Percentiles rank a stretch among this genome's conserved stretches.
Evolutionary conservation across 768 basidiomycete species (phyloP).

Genomic region (Amanita subjunquillea): DNA sequence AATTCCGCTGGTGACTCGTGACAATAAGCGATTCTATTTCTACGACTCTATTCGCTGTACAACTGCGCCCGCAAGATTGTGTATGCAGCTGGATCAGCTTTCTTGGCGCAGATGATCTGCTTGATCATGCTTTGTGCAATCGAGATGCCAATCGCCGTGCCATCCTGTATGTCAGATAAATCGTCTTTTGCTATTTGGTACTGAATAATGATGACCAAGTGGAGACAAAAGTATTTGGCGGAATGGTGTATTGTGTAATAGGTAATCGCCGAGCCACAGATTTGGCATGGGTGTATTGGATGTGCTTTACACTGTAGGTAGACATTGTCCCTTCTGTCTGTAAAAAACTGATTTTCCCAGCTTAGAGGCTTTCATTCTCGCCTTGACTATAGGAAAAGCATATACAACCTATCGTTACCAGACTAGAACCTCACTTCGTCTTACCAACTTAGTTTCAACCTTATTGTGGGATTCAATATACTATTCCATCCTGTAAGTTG

Average conservation of each 20-base stretch:
- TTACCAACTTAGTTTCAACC: neutral
- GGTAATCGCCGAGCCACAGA: neutral
- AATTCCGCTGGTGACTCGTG: neutral
- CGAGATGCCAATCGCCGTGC: neutral
- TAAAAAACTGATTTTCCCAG: neutral
- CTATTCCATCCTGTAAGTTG: neutral
- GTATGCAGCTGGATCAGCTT: neutral
- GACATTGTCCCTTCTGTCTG: neutral
- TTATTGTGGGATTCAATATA: neutral
- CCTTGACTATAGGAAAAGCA: neutral
- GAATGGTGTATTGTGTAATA: neutral
- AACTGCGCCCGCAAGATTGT: neutral
- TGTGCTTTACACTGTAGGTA: neutral
- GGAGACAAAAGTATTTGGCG: neutral
- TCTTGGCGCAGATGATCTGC: neutral
- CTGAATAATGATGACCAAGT: neutral
- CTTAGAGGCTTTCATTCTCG: neutral
- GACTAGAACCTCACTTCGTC: neutral
- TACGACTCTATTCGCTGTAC: neutral
- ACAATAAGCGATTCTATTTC: neutral
- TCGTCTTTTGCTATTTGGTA: neutral
- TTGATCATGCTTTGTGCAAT: neutral
- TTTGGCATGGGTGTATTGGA: neutral
- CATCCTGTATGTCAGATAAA: neutral
- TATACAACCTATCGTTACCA: neutral